These are phyloP conservation scores for Sphagnum fallax DNA, from an alignment of 228 moss, liverwort and hornwort species.

Conservation along the genomic window DNA sequence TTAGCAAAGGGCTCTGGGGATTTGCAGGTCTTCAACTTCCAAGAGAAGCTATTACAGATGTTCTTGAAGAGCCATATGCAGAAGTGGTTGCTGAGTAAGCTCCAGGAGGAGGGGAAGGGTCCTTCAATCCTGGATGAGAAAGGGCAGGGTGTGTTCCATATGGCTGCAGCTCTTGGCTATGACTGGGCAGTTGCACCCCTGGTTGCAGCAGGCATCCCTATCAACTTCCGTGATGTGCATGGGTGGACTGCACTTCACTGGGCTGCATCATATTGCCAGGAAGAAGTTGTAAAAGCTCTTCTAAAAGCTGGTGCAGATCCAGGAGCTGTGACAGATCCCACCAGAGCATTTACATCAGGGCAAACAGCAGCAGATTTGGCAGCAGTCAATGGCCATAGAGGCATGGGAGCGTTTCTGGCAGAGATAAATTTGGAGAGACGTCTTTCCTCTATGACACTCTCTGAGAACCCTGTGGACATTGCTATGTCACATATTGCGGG, in stretches of 20 bases:
- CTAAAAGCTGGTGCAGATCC: slow-evolving; percentile 30
- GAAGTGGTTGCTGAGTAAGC: slow-evolving; percentile 25
- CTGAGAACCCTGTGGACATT: slow-evolving; percentile 24
- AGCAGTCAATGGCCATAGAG: slow-evolving; percentile 21
- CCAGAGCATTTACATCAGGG: slow-evolving; percentile 14
- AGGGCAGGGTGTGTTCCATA: slow-evolving; percentile 34
- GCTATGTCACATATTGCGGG: slow-evolving; percentile 21
- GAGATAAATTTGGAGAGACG: slow-evolving; percentile 20
- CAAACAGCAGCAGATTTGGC: slow-evolving; percentile 33
- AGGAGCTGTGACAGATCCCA: slow-evolving; percentile 18
- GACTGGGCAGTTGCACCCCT: slow-evolving; percentile 26
- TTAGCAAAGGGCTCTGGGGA: slow-evolving; percentile 4
- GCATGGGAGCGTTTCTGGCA: slow-evolving; percentile 36
- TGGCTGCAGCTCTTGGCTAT: slow-evolving; percentile 38
- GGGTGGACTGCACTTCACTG: slow-evolving; percentile 44
- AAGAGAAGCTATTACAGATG: slow-evolving; percentile 30
- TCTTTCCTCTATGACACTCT: slow-evolving; percentile 19
- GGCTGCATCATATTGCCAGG: slow-evolving; percentile 41
- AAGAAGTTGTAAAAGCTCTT: slow-evolving; percentile 30
- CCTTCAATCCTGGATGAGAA: slow-evolving; percentile 30
- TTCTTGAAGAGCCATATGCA: slow-evolving; percentile 19
- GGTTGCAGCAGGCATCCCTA: slow-evolving; percentile 12
- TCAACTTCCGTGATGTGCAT: slow-evolving; percentile 28
- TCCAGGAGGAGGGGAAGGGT: slow-evolving; percentile 15
- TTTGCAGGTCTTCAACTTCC: slow-evolving; percentile 8